Percentiles rank a stretch among this genome's conserved stretches.
Conservation (phyloP, 805 yeast genomes). For the Candida xyloterini region DNA sequence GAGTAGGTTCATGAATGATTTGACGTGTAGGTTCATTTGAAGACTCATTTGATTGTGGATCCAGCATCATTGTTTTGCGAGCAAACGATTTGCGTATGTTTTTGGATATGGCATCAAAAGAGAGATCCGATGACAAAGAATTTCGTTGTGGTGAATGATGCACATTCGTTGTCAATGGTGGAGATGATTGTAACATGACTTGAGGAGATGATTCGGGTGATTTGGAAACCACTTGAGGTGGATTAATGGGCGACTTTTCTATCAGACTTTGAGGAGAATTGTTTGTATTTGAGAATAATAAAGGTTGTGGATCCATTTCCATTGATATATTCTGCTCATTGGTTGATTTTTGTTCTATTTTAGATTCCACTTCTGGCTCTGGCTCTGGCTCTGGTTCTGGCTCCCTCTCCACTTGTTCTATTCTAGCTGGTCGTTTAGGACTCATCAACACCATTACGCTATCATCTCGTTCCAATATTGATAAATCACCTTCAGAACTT, state of each 20-base stretch:
- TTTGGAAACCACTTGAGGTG: not conserved
- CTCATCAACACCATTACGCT: constrained; percentile 16
- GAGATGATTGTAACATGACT: not conserved
- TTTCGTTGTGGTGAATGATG: not conserved
- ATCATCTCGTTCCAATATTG: constrained; percentile 14
- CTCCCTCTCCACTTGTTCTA: constrained; percentile 15
- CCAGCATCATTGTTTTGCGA: constrained; percentile 17
- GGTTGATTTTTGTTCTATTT: not conserved
- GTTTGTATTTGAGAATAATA: no score
- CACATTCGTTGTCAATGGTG: not conserved
- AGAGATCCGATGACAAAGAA: constrained; percentile 17
- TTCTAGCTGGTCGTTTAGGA: constrained; percentile 22
- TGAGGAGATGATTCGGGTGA: not conserved
- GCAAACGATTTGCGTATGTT: constrained; percentile 33
- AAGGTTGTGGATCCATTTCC: no score
- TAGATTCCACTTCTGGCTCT: not conserved
- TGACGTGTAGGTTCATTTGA: constrained; percentile 4
- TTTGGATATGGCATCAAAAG: constrained; percentile 31
- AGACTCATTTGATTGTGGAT: constrained; percentile 3
- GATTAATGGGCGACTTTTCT: not conserved
- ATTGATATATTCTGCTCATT: not conserved
- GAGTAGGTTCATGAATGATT: constrained; percentile 1
- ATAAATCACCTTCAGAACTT: constrained; percentile 12
- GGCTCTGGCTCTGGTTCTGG: not conserved
- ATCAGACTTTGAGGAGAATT: no score